Evolutionary conservation across 495 filamentous ascomycete species (phyloP), one percentile per base, ranked within the genome.

Genomic region (Aspergillus nidulans): DNA sequence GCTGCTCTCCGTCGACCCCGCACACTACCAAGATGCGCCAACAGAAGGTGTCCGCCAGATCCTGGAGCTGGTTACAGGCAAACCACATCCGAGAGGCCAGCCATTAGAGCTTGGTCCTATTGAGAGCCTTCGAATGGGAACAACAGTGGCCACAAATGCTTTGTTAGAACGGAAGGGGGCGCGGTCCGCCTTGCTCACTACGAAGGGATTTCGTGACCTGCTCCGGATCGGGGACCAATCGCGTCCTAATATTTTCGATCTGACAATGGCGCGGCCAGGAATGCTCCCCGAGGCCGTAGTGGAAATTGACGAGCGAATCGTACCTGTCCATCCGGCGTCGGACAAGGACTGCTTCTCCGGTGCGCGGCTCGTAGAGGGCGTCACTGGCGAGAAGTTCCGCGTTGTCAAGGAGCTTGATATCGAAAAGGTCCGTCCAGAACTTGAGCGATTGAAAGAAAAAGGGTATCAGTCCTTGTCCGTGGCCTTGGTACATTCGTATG

Each of bases 111-210:
- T 92, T 2, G 83, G 86, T 34, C 65, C 64, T 24, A 97, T 98
- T 61, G 85, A 90, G 49, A 88, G 85, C 38, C 88, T 94, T 52
- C 85, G 89, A 46, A 92, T 95, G 90, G 90, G 90, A 25, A 95
- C 90, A 18, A 95, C 90, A 2, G 90, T 95, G 23, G 90, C 90
- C 0, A 95, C 90, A 13, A 95, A 95, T 67, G 90, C 89, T n/a
- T 70, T 98, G 52, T 77, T 98, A 1, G 95, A 98, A 70, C 73
- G 94, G 53, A 98, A 97, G 70, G 94, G 94, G 6, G 94, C 96
- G 69, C 84, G 84, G 61, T 95, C 95, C 55, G 94, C 86, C 3
- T 79, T 98, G 61, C 81, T 97, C 19, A 91, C 95, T 9, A 97
- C 95, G 1, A 88, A 90, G 65, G 94, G 94, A 0, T 98, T 98